These are phyloP conservation scores for Sedum album DNA, from an alignment of 164 flowering plant genomes.

Conservation along the genomic window DNA sequence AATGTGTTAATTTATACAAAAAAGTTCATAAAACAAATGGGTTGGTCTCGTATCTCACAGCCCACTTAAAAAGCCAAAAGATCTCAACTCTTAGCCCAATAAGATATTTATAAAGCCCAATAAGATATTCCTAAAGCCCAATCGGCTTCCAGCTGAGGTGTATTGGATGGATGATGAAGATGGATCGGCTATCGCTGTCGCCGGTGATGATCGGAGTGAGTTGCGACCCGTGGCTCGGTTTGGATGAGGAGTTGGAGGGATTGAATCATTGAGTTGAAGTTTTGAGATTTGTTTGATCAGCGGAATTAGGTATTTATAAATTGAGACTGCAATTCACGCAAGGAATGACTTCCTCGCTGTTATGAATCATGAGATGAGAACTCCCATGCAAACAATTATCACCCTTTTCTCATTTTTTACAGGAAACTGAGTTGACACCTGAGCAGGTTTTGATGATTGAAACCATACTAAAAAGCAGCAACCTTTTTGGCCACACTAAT, in stretches of 20 bases:
- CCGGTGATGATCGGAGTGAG: conserved; percentile 2
- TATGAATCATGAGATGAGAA: conserved; percentile 95
- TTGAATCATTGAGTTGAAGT: not conserved
- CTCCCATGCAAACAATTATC: conserved; percentile 88
- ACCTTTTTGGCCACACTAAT: conserved; percentile 73
- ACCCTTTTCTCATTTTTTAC: conserved; percentile 77
- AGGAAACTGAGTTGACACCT: conserved; percentile 73
- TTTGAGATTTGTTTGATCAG: not conserved
- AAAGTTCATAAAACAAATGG: too few species aligned
- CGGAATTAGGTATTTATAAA: conserved; percentile 25
- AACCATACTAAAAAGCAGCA: conserved; percentile 76
- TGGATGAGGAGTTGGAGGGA: too few species aligned
- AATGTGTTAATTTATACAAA: too few species aligned
- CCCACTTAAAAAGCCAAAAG: too few species aligned
- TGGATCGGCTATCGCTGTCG: not conserved
- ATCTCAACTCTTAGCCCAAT: too few species aligned
- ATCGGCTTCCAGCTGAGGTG: not conserved
- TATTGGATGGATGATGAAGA: not conserved
- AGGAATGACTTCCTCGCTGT: conserved; percentile 92
- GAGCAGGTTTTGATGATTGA: conserved; percentile 91
- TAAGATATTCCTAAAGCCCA: too few species aligned
- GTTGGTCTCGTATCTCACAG: too few species aligned
- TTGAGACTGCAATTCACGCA: conserved; percentile 84
- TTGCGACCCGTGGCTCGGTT: not conserved
- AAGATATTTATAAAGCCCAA: too few species aligned